Evolutionary conservation across 768 basidiomycete genomes (phyloP), one percentile per base, ranked within the genome.

Genomic region (Trametes gibbosa): DNA sequence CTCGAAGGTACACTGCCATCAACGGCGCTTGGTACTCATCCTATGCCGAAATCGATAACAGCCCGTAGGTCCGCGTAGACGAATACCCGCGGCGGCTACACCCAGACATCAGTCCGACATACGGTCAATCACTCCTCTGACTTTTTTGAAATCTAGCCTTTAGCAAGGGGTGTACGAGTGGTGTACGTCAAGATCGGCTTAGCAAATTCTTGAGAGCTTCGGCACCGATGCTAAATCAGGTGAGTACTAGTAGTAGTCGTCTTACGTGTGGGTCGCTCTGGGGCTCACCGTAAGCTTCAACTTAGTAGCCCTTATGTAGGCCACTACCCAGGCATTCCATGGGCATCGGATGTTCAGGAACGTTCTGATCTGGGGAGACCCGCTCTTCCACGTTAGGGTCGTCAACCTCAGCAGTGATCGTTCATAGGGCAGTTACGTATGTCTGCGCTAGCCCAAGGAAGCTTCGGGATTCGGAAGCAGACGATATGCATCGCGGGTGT

Each of bases 41-140:
- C 55, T 48, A 56, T 42, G 56, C 48, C 23, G n/a, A 21, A 43
- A 53, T 53, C 47, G 56, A 56, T 56, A 56, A 42, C 12, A 34
- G 21, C 35, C n/a, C 17, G 25, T 17, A 19, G 10, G 16, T 17
- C 42, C n/a, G 42, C 17, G 46, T 47, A 35, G 25, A 48, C 40
- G 54, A 47, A 39, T 47, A 16, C 14, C 1, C n/a, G 37, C 37
- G 21, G 23, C 23, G 25, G n/a, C n/a, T n/a, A n/a, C n/a, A n/a
- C 32, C 21, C 40, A 29, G 41, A 13, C 12, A 27, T 53, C 17
- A 2, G 25, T 9, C 48, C 51, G 50, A 32, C 34, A 37, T 14
- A 29, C 50, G 24, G 14, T 19, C 50, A 35, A 39, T n/a, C 14
- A 19, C 37, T 14, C 19, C n/a, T 13, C 39, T 27, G 40, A 39